phyloP scores from a whole-genome alignment of 225 moss, liverwort and hornwort genomes.

The Antitrichia curtipendula region DNA sequence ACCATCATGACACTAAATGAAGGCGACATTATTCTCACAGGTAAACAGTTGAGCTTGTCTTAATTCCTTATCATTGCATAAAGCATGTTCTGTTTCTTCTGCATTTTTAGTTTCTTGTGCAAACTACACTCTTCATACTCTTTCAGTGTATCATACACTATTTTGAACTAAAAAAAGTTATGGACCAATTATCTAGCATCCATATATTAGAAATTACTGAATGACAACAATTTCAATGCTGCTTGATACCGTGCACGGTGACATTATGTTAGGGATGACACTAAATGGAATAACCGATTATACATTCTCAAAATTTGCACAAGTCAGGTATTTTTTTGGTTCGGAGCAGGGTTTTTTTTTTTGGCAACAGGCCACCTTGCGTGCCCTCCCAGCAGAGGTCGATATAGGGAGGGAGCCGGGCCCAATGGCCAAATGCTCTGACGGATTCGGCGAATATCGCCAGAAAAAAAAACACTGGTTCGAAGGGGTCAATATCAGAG shows the following conservation, averaged over 20 bases:
- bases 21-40: background rate
- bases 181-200: background rate
- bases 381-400: no score
- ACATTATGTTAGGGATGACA: background rate
- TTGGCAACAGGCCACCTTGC: no score
- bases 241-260: no score
- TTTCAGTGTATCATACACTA: background rate
- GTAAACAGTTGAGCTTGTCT: background rate
- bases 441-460: no score
- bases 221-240: no score
- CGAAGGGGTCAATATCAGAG: background rate
- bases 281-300: background rate
- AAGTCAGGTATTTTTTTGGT: background rate
- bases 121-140: background rate
- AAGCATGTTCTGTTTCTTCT: background rate
- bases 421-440: no score
- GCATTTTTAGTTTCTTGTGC: background rate
- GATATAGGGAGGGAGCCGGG: no score
- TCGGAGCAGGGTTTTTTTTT: no score
- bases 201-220: background rate
- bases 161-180: background rate
- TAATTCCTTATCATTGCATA: background rate
- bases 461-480: no score
- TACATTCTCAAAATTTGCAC: background rate
- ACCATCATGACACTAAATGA: background rate